phyloP scores from a whole-genome alignment of 1,139 yeast genomes.

The Entelexis paramagnoliae region DNA sequence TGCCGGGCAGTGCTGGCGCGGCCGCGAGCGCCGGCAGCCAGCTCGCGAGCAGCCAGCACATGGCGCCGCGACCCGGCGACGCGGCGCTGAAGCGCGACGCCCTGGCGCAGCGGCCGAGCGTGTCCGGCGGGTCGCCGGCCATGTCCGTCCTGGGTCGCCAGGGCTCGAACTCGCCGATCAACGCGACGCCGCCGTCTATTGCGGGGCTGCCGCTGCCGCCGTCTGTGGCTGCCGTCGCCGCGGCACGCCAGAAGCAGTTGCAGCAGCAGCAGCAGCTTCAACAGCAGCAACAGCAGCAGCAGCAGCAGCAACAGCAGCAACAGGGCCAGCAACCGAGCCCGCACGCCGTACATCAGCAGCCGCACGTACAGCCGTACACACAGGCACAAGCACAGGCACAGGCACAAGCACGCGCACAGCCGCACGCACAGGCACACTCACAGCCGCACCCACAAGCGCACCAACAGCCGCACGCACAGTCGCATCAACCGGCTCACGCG shows the following conservation, averaged over 20 bases:
- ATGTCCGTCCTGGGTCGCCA: background rate
- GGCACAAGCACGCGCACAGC: too few species aligned
- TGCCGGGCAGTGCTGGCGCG: background rate
- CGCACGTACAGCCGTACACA: background rate
- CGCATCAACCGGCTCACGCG: too few species aligned
- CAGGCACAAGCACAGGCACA: too few species aligned
- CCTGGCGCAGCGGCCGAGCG: too few species aligned
- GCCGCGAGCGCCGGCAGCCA: background rate
- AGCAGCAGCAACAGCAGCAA: slow-evolving; percentile 6
- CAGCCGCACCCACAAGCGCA: too few species aligned
- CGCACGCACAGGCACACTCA: too few species aligned
- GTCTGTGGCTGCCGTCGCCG: slow-evolving; percentile 24
- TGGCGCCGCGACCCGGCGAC: too few species aligned
- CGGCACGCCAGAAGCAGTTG: slow-evolving; percentile 14
- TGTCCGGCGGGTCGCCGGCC: background rate
- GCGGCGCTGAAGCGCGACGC: too few species aligned
- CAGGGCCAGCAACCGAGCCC: slow-evolving; percentile 9
- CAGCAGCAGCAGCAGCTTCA: slow-evolving; percentile 12
- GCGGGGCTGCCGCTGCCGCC: slow-evolving; percentile 27
- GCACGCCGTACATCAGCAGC: slow-evolving; percentile 2
- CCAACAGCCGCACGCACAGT: too few species aligned
- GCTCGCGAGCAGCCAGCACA: too few species aligned
- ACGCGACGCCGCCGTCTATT: slow-evolving; percentile 18
- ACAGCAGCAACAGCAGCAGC: slow-evolving; percentile 15
- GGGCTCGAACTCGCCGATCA: background rate